Conservation (phyloP, 768 basidiomycete genomes). For the Mycena rebaudengoi region DNA sequence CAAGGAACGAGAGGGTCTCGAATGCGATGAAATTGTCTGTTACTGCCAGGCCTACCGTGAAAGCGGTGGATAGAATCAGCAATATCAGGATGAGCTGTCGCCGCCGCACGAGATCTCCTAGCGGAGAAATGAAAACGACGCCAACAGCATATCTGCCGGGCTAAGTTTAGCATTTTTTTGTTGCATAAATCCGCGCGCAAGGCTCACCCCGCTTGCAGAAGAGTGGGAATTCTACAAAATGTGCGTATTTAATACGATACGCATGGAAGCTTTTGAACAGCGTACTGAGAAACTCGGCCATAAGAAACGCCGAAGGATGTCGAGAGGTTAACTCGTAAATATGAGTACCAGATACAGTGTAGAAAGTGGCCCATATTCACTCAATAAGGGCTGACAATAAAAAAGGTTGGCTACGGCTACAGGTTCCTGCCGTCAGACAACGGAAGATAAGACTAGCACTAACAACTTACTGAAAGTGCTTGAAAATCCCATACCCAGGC, state of each 20-base stretch:
- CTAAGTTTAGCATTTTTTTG: not conserved
- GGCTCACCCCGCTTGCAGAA: conserved; percentile 24
- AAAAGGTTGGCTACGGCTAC: conserved; percentile 74
- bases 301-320: conserved; percentile 42
- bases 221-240: conserved; percentile 28
- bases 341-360: not conserved
- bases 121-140: conserved; percentile 77
- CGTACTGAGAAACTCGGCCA: conserved; percentile 33
- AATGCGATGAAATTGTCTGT: conserved; percentile 67
- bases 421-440: not conserved
- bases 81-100: conserved; percentile 73
- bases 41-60: conserved; percentile 77
- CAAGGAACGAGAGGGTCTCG: conserved; percentile 73
- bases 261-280: not conserved
- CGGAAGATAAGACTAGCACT: not conserved
- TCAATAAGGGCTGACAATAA: conserved; percentile 83
- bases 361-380: conserved; percentile 44
- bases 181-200: not conserved
- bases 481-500: conserved; percentile 67
- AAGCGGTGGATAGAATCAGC: conserved; percentile 57
- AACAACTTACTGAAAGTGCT: conserved; percentile 55
- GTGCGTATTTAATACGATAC: not conserved
- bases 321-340: conserved; percentile 50
- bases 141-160: conserved; percentile 70
- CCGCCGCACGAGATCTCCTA: conserved; percentile 84